phyloP scores from a whole-genome alignment of 106 monocot species.

The Dioscorea alata region DNA sequence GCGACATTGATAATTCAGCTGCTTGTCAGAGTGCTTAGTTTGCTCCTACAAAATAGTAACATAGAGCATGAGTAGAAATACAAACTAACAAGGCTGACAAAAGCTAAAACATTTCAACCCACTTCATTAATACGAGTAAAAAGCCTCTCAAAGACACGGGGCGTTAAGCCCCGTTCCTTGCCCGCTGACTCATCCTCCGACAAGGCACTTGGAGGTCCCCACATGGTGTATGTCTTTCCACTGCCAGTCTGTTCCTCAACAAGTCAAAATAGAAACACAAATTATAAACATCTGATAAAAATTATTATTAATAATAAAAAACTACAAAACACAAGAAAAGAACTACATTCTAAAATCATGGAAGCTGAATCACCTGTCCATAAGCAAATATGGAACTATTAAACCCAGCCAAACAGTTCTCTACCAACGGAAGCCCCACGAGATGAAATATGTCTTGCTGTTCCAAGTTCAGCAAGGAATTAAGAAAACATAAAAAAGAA shows the following conservation, averaged over 20 bases:
- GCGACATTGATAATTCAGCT: slow-evolving; percentile 70
- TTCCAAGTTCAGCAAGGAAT: no score
- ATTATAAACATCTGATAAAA: neutral
- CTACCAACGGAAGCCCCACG: slow-evolving; percentile 90
- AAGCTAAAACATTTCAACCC: neutral
- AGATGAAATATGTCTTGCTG: slow-evolving; percentile 86
- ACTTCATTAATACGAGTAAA: slow-evolving; percentile 87
- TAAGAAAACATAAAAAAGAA: no score
- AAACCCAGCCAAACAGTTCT: slow-evolving; percentile 94
- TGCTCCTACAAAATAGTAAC: slow-evolving; percentile 52
- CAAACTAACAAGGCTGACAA: no score
- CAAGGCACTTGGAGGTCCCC: slow-evolving; percentile 75
- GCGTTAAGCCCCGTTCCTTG: slow-evolving; percentile 74
- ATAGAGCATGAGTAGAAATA: neutral
- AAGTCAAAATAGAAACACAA: neutral
- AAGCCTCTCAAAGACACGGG: slow-evolving; percentile 92
- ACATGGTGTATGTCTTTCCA: slow-evolving; percentile 99
- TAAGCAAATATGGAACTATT: slow-evolving; percentile 99
- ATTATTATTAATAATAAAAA: neutral
- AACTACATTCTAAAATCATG: no score
- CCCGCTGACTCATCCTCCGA: slow-evolving; percentile 38
- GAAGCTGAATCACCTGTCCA: slow-evolving; percentile 61
- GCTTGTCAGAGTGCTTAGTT: slow-evolving; percentile 64
- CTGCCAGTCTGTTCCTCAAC: slow-evolving; percentile 75
- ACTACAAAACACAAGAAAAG: neutral